Base-by-base conservation (phyloP, 257 asterid genomes). In the Solanum microdontum region DNA sequence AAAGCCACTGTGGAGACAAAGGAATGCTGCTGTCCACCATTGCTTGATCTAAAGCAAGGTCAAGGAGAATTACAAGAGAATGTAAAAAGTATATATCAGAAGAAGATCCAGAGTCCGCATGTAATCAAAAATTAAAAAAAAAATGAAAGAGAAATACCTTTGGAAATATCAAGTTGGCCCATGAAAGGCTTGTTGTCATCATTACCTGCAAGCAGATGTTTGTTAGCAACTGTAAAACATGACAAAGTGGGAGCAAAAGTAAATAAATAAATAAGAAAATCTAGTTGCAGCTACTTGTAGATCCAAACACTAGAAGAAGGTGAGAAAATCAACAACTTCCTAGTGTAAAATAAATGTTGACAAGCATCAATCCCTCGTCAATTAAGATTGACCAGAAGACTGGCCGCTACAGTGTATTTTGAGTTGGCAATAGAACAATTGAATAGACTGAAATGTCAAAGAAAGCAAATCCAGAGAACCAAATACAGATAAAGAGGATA, bases 1-100 rank as follows among this genome's bases (percentile, higher is more conserved):
- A 95, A 69, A 95, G 93, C 99, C 99, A 97, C 89, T 97, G 99
- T 0, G 99, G 99, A 92, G 99, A 97, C 91, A 97, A 88, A 11
- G 99, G 99, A 79, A 97, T 97, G 92, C 89, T 89, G 92, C 87
- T 96, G 88, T 97, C 99, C 23, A 94, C 90, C n/a, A 88, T 82
- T 40, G 91, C 93, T 91, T 91, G 98, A 93, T 97, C 99, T 97
- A 94, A 90, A 90, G 83, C 86, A 94, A 86, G 36, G 24, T 76
- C 12, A 34, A n/a, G 3, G 36, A 62, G 64, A 21, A 82, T 32
- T 26, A 66, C 32, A 15, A 66, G 17, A 70, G 72, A 45, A 23
- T 34, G 40, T 12, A 34, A 58, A 34, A 64, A 84, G 83, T 8
- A 45, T 14, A 45, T 45, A 34, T 89, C 80, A 88, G 84, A 86